These are phyloP conservation scores for Apiospora sp. DNA, from an alignment of 2,329 filamentous ascomycete species.

Conservation along the genomic window DNA sequence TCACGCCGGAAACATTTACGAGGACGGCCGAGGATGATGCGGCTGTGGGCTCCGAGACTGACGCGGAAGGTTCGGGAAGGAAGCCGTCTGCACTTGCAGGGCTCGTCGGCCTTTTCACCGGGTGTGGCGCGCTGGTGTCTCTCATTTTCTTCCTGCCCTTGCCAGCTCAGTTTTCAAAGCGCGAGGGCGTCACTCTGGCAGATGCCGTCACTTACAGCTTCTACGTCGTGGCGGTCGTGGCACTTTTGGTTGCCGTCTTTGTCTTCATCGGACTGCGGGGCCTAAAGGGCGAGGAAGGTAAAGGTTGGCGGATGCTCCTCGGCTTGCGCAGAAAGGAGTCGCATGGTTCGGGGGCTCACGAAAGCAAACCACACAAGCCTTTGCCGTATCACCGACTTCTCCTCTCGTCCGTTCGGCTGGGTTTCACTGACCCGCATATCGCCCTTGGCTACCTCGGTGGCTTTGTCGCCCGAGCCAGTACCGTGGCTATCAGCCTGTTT, in stretches of 20 bases:
- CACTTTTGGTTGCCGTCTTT: slow-evolving; percentile 74
- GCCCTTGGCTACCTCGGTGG: slow-evolving; percentile 90
- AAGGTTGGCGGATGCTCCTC: slow-evolving; percentile 71
- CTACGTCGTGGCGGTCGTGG: slow-evolving; percentile 80
- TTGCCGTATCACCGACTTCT: slow-evolving; percentile 68
- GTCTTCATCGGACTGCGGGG: slow-evolving; percentile 81
- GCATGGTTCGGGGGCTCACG: slow-evolving; percentile 19
- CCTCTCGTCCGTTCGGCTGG: slow-evolving; percentile 70
- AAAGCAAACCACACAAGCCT: slow-evolving; percentile 36
- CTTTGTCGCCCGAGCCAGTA: slow-evolving; percentile 93
- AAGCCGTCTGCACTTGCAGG: slow-evolving; percentile 76
- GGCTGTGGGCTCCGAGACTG: slow-evolving; percentile 26
- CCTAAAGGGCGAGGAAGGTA: slow-evolving; percentile 77
- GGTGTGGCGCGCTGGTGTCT: slow-evolving; percentile 88
- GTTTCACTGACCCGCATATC: slow-evolving; percentile 78
- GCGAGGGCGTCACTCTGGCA: slow-evolving; percentile 74
- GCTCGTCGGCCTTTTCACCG: slow-evolving; percentile 90
- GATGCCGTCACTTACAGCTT: slow-evolving; percentile 84
- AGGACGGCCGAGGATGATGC: slow-evolving; percentile 38
- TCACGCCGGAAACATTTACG: slow-evolving; percentile 71
- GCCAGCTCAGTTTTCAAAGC: slow-evolving; percentile 78
- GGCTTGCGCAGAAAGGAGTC: slow-evolving; percentile 42
- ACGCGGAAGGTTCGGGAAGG: slow-evolving; percentile 41
- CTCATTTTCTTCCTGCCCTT: slow-evolving; percentile 85
- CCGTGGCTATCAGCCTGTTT: slow-evolving; percentile 93